Evolutionary conservation across 805 yeast species (phyloP).

Genomic region (Candida gorgasii): DNA sequence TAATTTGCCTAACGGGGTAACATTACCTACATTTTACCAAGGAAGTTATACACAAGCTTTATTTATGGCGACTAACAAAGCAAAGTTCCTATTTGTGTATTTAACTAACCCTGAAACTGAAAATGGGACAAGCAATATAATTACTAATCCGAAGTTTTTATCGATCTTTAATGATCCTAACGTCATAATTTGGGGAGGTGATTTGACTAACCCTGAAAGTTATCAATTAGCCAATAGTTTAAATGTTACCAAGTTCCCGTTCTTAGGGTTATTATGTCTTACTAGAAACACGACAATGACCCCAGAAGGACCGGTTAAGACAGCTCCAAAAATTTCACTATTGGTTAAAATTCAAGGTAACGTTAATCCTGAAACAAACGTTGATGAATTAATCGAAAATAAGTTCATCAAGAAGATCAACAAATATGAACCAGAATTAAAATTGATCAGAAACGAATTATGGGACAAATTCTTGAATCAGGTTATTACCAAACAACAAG

Average conservation of each 20-base stretch:
- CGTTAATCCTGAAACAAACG: conserved; percentile 41
- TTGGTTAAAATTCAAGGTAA: conserved; percentile 67
- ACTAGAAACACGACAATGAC: conserved; percentile 57
- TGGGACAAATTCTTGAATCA: conserved; percentile 60
- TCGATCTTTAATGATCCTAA: conserved; percentile 41
- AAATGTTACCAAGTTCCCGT: conserved; percentile 75
- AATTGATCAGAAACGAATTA: conserved; percentile 60
- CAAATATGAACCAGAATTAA: conserved; percentile 62
- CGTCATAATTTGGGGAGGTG: conserved; percentile 83
- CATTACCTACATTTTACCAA: conserved; percentile 52
- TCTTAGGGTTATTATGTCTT: conserved; percentile 71
- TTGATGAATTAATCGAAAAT: conserved; percentile 29
- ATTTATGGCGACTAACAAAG: conserved; percentile 64
- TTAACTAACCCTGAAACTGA: conserved; percentile 75
- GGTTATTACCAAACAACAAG: conserved; percentile 68
- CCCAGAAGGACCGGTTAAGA: conserved; percentile 53
- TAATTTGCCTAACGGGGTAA: conserved; percentile 16
- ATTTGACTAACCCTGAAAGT: conserved; percentile 77
- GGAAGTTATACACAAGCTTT: conserved; percentile 84
- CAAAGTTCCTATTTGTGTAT: conserved; percentile 71
- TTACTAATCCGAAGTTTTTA: conserved; percentile 53
- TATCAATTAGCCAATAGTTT: conserved; percentile 78
- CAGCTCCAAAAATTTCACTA: conserved; percentile 59
- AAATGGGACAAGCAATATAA: conserved; percentile 50
- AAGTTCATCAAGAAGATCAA: conserved; percentile 49